phyloP scores from a whole-genome alignment of 2,329 filamentous ascomycete genomes.

The Diplocarpon mali region DNA sequence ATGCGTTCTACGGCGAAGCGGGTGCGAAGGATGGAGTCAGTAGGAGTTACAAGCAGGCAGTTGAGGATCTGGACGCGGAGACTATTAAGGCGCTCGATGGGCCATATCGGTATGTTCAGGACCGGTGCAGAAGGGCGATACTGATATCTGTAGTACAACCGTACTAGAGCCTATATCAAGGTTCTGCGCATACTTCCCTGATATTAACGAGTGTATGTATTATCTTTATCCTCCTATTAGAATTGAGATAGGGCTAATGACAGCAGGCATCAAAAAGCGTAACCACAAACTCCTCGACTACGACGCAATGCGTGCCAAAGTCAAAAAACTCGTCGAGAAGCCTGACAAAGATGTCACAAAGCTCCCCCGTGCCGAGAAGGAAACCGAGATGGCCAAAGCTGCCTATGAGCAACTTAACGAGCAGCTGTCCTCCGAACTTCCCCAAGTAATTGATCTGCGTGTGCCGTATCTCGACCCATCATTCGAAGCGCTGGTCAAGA shows the following conservation, averaged over 20 bases:
- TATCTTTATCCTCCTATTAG: not conserved
- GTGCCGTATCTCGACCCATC: constrained; percentile 95
- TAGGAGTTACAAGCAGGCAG: constrained; percentile 94
- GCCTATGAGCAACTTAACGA: constrained; percentile 97
- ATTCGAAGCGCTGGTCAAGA: constrained; percentile 97
- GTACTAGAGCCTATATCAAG: constrained; percentile 91
- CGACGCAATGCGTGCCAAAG: constrained; percentile 87
- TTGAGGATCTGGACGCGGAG: constrained; percentile 93
- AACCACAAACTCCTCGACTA: constrained; percentile 98
- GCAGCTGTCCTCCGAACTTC: constrained; percentile 83
- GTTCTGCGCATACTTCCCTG: constrained; percentile 97
- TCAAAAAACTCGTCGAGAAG: constrained; percentile 95
- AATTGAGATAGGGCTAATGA: constrained; percentile 12
- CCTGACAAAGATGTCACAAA: constrained; percentile 98
- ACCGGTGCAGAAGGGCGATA: no score
- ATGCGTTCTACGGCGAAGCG: constrained; percentile 96
- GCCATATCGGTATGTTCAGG: constrained; percentile 61
- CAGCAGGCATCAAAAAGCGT: constrained; percentile 86
- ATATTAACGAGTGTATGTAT: constrained; percentile 83
- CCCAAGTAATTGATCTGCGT: constrained; percentile 90
- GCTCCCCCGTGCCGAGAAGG: constrained; percentile 89
- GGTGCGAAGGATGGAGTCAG: constrained; percentile 92
- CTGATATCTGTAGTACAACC: constrained; percentile 50
- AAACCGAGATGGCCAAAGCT: constrained; percentile 84
- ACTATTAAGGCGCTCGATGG: constrained; percentile 98